These are phyloP conservation scores for Physocladia obscura DNA, from an alignment of 192 early-diverging fungal species.

Conservation along the genomic window DNA sequence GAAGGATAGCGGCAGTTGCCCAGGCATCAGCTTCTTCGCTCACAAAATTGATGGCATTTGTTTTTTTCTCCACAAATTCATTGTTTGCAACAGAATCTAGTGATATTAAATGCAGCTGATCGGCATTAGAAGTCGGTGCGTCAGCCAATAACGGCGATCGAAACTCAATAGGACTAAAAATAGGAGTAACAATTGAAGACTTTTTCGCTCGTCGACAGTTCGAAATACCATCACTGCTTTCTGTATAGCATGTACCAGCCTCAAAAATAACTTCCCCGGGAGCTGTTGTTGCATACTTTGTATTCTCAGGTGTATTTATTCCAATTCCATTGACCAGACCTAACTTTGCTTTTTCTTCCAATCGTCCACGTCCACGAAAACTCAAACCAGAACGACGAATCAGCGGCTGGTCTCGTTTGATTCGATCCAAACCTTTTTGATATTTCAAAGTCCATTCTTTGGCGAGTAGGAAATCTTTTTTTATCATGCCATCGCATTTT, in stretches of 20 bases:
- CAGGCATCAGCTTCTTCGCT: slow-evolving; percentile 7
- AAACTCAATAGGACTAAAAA: background rate
- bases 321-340: slow-evolving; percentile 5
- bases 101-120: background rate
- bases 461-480: slow-evolving; percentile 7
- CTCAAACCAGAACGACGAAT: slow-evolving; percentile 28
- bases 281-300: background rate
- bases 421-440: background rate
- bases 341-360: slow-evolving; percentile 15
- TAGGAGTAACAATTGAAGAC: background rate
- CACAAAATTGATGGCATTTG: background rate
- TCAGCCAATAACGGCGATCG: background rate
- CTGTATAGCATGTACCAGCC: background rate
- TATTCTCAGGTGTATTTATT: background rate
- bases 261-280: background rate
- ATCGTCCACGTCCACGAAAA: slow-evolving; percentile 34
- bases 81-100: background rate
- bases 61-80: background rate
- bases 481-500: slow-evolving; percentile 6
- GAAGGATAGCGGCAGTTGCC: background rate
- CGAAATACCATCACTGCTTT: background rate
- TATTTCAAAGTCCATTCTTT: slow-evolving; percentile 2
- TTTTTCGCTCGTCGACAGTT: background rate
- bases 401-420: background rate
- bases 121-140: background rate